Base-by-base conservation (phyloP, 305 asterid genomes). In the Striga hermonthica region DNA sequence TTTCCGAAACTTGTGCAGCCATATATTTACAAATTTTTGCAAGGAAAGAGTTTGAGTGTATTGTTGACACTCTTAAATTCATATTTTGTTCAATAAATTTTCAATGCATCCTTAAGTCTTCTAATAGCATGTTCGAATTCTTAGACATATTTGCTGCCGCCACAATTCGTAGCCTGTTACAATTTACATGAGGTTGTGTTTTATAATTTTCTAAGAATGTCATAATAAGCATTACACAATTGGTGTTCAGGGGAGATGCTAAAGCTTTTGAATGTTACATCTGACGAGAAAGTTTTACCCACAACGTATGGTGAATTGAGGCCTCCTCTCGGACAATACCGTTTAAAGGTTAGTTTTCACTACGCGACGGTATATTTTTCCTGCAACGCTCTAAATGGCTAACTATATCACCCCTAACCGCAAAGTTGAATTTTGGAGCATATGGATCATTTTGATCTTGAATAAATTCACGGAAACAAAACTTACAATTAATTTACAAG, bases 301-400 rank as follows among this genome's bases (percentile, higher is more conserved):
- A 75, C 89, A 65, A 82, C 97, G 31, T 93, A 86, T 79, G 99
- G 99, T 69, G 91, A 90, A 82, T 68, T 90, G 75, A 84, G 78
- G 77, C 97, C 97, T 38, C 98, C 98, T 71, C 95, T 93, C 53
- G 97, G 99, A 70, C 87, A 86, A 74, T 92, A 93, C 80, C 96
- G 97, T 13, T 76, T 93, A 73, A 90, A 88, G 99, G 99, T 85
- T 68, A 53, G 78, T 68, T 70, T 34, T 62, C 68, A n/a, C 64
- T 56, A 64, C 60, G 28, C 55, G 9, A 35, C 56, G 50, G 57
- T 65, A 61, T 22, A 56, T 56, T 60, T 56, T 2, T 48, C 16
- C 45, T 47, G 56, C 58, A 67, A 55, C 49, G 12, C 64, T 41
- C 44, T 22, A 53, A 63, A 60, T 66, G 68, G 31, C 53, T 6